These are phyloP conservation scores for Aspergillus taichungensis DNA, from an alignment of 495 filamentous ascomycete genomes.

Conservation along the genomic window DNA sequence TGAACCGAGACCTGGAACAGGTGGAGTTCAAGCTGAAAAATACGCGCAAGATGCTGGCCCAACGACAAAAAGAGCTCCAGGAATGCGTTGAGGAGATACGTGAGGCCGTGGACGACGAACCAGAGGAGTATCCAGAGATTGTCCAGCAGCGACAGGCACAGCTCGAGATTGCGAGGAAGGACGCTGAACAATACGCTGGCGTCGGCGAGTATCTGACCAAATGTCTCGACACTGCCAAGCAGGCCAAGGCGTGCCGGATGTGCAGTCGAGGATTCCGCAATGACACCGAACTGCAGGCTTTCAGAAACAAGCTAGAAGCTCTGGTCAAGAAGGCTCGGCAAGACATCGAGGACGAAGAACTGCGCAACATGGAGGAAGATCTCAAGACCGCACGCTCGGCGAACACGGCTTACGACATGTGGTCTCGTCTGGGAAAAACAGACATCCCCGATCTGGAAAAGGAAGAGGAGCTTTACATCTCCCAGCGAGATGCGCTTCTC, in stretches of 20 bases:
- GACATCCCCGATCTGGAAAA: slow-evolving; percentile 64
- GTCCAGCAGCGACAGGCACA: slow-evolving; percentile 49
- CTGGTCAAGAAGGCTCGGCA: slow-evolving; percentile 46
- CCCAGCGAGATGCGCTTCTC: slow-evolving; percentile 50
- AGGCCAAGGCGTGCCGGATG: slow-evolving; percentile 58
- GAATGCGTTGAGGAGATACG: slow-evolving; percentile 42
- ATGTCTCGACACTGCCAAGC: slow-evolving; percentile 49
- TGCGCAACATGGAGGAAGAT: slow-evolving; percentile 43
- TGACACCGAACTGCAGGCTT: slow-evolving; percentile 45
- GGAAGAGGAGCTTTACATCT: slow-evolving; percentile 47
- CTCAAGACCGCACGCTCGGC: slow-evolving; percentile 50
- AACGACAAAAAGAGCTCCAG: slow-evolving; percentile 55
- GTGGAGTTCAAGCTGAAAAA: slow-evolving; percentile 68
- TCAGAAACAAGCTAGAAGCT: slow-evolving; percentile 53
- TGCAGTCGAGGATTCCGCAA: slow-evolving; percentile 58
- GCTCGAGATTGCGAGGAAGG: slow-evolving; percentile 51
- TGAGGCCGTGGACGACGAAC: slow-evolving; percentile 45
- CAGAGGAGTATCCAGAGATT: slow-evolving; percentile 42
- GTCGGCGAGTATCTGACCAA: slow-evolving; percentile 55
- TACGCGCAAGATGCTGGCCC: slow-evolving; percentile 48
- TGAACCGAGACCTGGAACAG: slow-evolving; percentile 65
- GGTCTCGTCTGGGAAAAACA: slow-evolving; percentile 52
- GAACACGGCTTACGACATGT: slow-evolving; percentile 62
- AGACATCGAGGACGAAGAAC: slow-evolving; percentile 43
- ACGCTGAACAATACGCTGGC: slow-evolving; percentile 52